Percentiles rank a stretch among this genome's conserved stretches.
Conservation (phyloP, 73 alveolate species). For the Tetrahymena elliotti region DNA sequence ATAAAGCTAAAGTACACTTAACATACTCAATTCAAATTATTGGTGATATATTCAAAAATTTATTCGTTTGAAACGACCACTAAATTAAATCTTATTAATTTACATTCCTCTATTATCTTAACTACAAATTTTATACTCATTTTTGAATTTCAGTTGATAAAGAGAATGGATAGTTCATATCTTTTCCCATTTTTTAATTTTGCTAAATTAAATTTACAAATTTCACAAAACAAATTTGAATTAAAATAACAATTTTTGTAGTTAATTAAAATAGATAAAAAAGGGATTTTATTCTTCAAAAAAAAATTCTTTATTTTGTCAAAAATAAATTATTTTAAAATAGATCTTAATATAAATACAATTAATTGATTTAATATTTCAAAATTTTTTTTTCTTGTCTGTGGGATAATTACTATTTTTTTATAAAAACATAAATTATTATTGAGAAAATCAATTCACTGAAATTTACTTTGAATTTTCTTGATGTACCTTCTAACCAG, state of each 20-base stretch:
- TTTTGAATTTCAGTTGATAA: neutral
- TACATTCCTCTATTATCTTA: neutral
- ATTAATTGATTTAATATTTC: neutral
- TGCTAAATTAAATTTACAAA: neutral
- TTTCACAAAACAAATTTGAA: neutral
- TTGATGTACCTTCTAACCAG: neutral
- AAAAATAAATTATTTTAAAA: no score
- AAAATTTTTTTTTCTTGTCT: neutral
- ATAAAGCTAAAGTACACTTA: neutral
- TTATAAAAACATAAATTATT: neutral
- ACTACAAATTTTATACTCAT: neutral
- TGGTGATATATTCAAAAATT: neutral
- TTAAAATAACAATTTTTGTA: no score
- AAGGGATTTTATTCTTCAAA: no score
- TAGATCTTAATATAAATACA: no score
- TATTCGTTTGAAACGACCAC: neutral
- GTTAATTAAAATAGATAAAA: no score
- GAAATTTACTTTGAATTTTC: neutral
- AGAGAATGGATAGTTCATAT: neutral
- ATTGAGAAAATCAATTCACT: neutral
- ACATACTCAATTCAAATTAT: neutral
- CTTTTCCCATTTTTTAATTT: neutral
- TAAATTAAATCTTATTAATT: neutral
- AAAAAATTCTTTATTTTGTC: no score
- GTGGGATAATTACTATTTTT: neutral